Percentiles rank a stretch among this genome's conserved stretches.
Evolutionary conservation across 169 alveolate genomes (phyloP).

Genomic region (Plasmodium falciparum): DNA sequence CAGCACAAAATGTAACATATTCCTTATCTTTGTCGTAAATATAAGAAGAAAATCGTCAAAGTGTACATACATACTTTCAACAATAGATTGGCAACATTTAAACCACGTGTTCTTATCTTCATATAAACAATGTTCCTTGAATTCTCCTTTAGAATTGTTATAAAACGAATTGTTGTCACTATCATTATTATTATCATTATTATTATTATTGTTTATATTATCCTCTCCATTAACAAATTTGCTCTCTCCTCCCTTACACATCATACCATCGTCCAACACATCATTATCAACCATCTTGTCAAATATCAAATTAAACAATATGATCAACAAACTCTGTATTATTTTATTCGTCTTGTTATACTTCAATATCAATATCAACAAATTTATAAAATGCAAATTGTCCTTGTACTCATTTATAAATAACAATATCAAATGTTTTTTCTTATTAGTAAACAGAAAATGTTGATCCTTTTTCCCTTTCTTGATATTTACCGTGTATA

Average conservation of each 20-base stretch:
- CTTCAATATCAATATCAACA: constrained; percentile 33
- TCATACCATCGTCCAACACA: neutral
- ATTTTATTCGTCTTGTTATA: constrained; percentile 64
- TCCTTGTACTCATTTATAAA: constrained; percentile 65
- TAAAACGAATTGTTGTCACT: neutral
- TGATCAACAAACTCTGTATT: constrained; percentile 35
- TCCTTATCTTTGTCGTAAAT: constrained; percentile 36
- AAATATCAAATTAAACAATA: constrained; percentile 49
- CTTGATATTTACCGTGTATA: constrained; percentile 36
- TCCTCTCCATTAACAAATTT: neutral
- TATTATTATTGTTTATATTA: neutral
- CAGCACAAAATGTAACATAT: constrained; percentile 1
- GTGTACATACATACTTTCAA: constrained; percentile 72
- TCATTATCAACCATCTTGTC: constrained; percentile 5
- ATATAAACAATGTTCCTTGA: neutral
- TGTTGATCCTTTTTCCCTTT: constrained; percentile 65
- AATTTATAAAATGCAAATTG: constrained; percentile 54
- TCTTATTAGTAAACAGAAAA: constrained; percentile 49
- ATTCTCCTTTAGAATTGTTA: neutral
- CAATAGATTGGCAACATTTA: constrained; percentile 56
- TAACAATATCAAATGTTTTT: constrained; percentile 37
- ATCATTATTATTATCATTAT: neutral
- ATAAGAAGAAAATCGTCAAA: constrained; percentile 44
- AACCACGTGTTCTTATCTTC: constrained; percentile 52
- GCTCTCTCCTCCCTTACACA: neutral